Percentiles rank a stretch among this genome's conserved stretches.
Evolutionary conservation across 2,329 filamentous ascomycete species (phyloP).

Genomic region (Seiridium cupressi): DNA sequence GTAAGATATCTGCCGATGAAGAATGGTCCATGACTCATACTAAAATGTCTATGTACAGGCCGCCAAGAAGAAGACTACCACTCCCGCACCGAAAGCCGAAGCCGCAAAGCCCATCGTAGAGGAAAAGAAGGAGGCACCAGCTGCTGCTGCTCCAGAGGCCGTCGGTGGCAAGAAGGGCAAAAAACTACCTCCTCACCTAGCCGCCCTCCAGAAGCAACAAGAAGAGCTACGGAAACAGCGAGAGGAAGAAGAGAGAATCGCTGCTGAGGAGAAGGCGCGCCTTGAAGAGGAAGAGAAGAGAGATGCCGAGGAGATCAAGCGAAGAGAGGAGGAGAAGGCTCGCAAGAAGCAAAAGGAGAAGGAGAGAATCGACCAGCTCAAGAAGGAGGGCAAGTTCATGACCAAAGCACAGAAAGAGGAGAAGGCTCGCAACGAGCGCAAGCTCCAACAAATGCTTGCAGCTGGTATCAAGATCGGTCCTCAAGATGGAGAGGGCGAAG

Average conservation of each 20-base stretch:
- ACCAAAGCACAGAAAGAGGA: slow-evolving; percentile 85
- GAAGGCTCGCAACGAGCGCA: slow-evolving; percentile 74
- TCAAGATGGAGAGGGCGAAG: slow-evolving; percentile 46
- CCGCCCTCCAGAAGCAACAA: slow-evolving; percentile 77
- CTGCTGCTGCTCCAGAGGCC: slow-evolving; percentile 37
- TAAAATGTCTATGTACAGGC: slow-evolving; percentile 48
- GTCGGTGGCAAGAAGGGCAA: slow-evolving; percentile 76
- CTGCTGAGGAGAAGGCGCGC: slow-evolving; percentile 63
- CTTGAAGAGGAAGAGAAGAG: slow-evolving; percentile 64
- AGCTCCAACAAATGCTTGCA: slow-evolving; percentile 81
- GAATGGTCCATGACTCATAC: not conserved
- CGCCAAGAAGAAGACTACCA: slow-evolving; percentile 74
- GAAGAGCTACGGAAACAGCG: slow-evolving; percentile 67
- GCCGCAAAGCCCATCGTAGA: slow-evolving; percentile 50
- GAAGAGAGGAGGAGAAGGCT: slow-evolving; percentile 70
- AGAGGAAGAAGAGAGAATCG: slow-evolving; percentile 59
- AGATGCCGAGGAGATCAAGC: slow-evolving; percentile 66
- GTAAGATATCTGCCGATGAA: slow-evolving; percentile 37
- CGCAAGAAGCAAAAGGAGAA: slow-evolving; percentile 84
- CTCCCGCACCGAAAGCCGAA: slow-evolving; percentile 53
- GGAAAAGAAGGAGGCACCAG: slow-evolving; percentile 45
- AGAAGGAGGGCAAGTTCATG: slow-evolving; percentile 83
- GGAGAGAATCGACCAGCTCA: slow-evolving; percentile 81
- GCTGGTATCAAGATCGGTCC: slow-evolving; percentile 72
- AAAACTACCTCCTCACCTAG: slow-evolving; percentile 77